Evolutionary conservation across 805 yeast genomes (phyloP), one percentile per base, ranked within the genome.

Genomic region (Kazachstania taianensis): DNA sequence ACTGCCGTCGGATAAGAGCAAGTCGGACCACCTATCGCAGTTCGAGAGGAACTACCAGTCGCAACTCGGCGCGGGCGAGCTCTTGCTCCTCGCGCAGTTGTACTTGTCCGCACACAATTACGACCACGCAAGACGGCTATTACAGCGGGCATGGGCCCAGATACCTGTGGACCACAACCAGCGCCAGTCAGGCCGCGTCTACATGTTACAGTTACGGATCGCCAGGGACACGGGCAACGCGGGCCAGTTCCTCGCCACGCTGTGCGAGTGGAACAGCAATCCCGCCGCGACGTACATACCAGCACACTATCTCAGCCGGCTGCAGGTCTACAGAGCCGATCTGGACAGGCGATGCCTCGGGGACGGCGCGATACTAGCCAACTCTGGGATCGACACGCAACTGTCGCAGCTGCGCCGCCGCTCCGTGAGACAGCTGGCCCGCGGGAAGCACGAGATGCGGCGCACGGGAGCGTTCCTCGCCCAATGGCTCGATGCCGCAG

Each of bases 211-310:
- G 4, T 30, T 52, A 20, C 47, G 45, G 33, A 12, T 46, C 2
- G 32, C 45, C n/a, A 40, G 52, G 1, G 38, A 46, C 18, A 29
- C 29, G 10, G 33, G 42, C 20, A 41, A 48, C 19, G 20, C 40
- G 5, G 40, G 31, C 7, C 30, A 33, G 3, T 52, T 52, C 30
- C 25, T 39, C 4, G n/a, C 27, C 12, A 17, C 35, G 4, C 31
- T 55, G 13, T 37, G 30, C 17, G 50, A 52, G n/a, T 55, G 61
- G 59, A 45, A 50, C 33, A 12, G n/a, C 7, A 52, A 52, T 31
- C 10, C 24, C 1, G 29, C 29, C 13, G n/a, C n/a, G n/a, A n/a
- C n/a, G n/a, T n/a, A n/a, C n/a, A n/a, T n/a, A n/a, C n/a, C n/a
- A n/a, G n/a, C n/a, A n/a, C n/a, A n/a, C n/a, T n/a, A n/a, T n/a